Evolutionary conservation across 805 yeast genomes (phyloP), one percentile per base, ranked within the genome.

Genomic region (Kurtzmaniella cleridarum): DNA sequence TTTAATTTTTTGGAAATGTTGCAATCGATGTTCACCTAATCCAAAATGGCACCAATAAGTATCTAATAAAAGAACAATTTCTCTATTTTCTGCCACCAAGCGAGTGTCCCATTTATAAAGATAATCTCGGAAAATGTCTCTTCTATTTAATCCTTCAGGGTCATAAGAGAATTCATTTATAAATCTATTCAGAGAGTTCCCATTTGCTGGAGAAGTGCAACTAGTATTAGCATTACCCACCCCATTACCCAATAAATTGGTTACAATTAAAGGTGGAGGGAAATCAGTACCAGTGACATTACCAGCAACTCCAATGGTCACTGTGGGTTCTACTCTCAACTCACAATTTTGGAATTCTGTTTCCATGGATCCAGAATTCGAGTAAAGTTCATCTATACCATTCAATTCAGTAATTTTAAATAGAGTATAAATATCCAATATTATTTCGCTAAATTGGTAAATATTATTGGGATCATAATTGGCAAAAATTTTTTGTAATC

Each of bases 361-460:
- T 17, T 31, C 16, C 17, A 15, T 14, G 13, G 31, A 11, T 23
- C 27, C 28, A 16, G 27, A 9, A n/a, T 24, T 11, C 17, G n/a
- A 17, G 17, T 16, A 32, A 14, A 20, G 24, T 20, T 20, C 24
- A 8, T 34, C 29, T 14, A 40, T 40, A 18, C 39, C 35, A 11
- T 44, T 34, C 23, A 45, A 29, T 15, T 41, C 42, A 8, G 41
- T 34, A 11, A 36, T 15, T 10, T 15, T 17, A 17, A 29, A 36
- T 16, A 49, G 30, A 10, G 41, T 33, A 2, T 41, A 41, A 3
- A 45, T 23, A 28, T 49, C 47, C n/a, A 57, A 27, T 12, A 51
- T 46, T 15, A 56, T 27, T 30, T 56, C 59, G 23, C 46, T 46
- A 37, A 56, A 53, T 34, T 49, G 50, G 39, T 50, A 59, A 3